A percentile compares a stretch with the other conserved stretches of the same genome.
Conservation (phyloP, 352 stramenopile species). For the Globisporangium polare region DNA sequence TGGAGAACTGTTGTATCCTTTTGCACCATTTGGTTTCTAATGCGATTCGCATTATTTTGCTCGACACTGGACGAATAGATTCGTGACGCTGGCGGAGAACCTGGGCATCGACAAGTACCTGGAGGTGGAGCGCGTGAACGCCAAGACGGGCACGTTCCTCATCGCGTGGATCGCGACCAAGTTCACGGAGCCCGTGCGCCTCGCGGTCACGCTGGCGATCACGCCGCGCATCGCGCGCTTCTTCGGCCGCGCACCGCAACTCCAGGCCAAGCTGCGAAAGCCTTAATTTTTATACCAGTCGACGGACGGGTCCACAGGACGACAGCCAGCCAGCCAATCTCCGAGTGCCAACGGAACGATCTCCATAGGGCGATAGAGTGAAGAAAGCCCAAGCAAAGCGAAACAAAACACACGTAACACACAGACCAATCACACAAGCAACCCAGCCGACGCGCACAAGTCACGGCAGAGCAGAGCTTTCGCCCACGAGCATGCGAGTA, state of each 20-base stretch:
- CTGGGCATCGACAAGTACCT: conserved; percentile 75
- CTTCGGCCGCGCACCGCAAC: conserved; percentile 59
- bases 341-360: neutral
- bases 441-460: neutral
- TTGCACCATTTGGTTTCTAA: neutral
- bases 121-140: conserved; percentile 73
- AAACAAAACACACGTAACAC: neutral
- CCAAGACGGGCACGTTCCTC: conserved; percentile 77
- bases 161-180: conserved; percentile 86
- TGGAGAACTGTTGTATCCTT: neutral
- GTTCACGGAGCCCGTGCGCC: conserved; percentile 80
- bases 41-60: neutral
- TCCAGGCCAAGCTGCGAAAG: conserved; percentile 28
- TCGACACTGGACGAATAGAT: conserved; percentile 23
- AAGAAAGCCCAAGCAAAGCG: neutral
- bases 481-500: neutral
- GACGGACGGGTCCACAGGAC: neutral
- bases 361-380: neutral
- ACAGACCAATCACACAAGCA: neutral
- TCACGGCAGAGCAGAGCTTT: neutral
- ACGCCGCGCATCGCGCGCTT: conserved; percentile 76
- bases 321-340: neutral
- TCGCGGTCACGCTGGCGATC: conserved; percentile 74
- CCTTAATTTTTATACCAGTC: conserved; percentile 2
- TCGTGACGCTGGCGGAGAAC: conserved; percentile 67